Evolutionary conservation across 2,329 filamentous ascomycete genomes (phyloP), one percentile per base, ranked within the genome.

Genomic region (Sporothrix brunneoviolacea): DNA sequence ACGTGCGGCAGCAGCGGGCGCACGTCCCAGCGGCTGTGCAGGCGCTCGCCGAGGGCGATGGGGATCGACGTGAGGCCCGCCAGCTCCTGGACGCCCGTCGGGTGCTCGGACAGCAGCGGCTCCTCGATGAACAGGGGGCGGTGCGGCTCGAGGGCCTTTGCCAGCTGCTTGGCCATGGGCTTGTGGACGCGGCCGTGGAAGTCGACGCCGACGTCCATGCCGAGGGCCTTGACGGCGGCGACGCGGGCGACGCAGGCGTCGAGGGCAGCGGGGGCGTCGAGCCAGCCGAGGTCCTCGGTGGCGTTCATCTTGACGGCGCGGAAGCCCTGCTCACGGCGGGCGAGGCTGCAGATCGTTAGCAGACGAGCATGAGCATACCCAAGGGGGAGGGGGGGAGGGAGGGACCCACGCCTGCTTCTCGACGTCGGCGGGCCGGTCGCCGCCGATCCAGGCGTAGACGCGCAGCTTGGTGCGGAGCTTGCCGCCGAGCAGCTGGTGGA

Each of bases 361-460:
- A 21, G 41, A 18, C 2, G n/a, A n/a, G n/a, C n/a, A n/a, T n/a
- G n/a, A n/a, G n/a, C n/a, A n/a, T n/a, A n/a, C n/a, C n/a, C n/a
- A n/a, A 28, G 24, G 10, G 24, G 24, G 24, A 28, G 24, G 10
- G 24, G 10, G 24, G 10, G 24, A 28, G 24, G 24, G 24, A 28
- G 24, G 10, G 24, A 28, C 69, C 59, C 59, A 75, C 67, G 77
- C 81, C 59, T 79, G 75, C 4, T 57, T 59, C 57, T 77, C 75
- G n/a, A 86, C 76, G 59, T 84, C 82, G 18, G 65, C 64, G 1
- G 83, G 82, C 30, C 81, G 68, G 61, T 85, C 82, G 8, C 82
- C 83, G 8, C 82, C 82, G 50, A 86, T 85, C 82, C 83, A 86
- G 16, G 78, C 79, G 62, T 85, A 86, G 0, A 86, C 82, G 51